Conservation (phyloP, 352 stramenopile species). For the Pythium dissimile region DNA sequence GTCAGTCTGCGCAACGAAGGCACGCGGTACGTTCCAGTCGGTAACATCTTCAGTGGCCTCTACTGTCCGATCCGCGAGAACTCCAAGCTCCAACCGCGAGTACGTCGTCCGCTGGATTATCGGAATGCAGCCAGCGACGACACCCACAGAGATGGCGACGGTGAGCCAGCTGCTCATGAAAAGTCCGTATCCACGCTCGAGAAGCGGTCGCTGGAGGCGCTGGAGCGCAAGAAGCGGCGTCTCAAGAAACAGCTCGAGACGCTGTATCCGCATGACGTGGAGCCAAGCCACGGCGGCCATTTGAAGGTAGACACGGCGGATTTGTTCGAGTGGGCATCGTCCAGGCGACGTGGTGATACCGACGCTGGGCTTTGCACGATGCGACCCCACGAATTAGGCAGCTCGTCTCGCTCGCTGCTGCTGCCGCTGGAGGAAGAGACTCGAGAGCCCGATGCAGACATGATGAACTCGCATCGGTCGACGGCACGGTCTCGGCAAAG, state of each 20-base stretch:
- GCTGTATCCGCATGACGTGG: slow-evolving; percentile 62
- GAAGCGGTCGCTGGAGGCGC: slow-evolving; percentile 45
- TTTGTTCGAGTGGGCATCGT: slow-evolving; percentile 69
- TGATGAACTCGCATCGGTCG: slow-evolving; percentile 14
- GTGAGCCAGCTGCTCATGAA: neutral
- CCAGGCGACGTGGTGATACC: neutral
- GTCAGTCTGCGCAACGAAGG: slow-evolving; percentile 84
- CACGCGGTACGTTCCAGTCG: slow-evolving; percentile 85
- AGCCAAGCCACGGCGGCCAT: slow-evolving; percentile 40
- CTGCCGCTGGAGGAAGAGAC: slow-evolving; percentile 14
- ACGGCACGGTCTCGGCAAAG: slow-evolving; percentile 2
- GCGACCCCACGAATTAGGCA: neutral
- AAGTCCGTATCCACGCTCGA: slow-evolving; percentile 42
- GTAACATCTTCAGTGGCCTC: slow-evolving; percentile 92
- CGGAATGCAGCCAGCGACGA: slow-evolving; percentile 5
- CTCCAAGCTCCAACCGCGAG: slow-evolving; percentile 42
- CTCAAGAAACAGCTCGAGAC: slow-evolving; percentile 66
- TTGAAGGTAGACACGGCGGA: slow-evolving; percentile 54
- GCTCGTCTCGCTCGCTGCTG: slow-evolving; percentile 14
- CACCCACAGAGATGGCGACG: neutral
- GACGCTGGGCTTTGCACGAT: no score
- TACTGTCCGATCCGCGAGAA: slow-evolving; percentile 86
- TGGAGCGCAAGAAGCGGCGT: slow-evolving; percentile 58
- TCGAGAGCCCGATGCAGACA: slow-evolving; percentile 12
- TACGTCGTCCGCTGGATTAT: slow-evolving; percentile 66